phyloP scores from a whole-genome alignment of 75 land plant species.

The Selaginella tamariscina region DNA sequence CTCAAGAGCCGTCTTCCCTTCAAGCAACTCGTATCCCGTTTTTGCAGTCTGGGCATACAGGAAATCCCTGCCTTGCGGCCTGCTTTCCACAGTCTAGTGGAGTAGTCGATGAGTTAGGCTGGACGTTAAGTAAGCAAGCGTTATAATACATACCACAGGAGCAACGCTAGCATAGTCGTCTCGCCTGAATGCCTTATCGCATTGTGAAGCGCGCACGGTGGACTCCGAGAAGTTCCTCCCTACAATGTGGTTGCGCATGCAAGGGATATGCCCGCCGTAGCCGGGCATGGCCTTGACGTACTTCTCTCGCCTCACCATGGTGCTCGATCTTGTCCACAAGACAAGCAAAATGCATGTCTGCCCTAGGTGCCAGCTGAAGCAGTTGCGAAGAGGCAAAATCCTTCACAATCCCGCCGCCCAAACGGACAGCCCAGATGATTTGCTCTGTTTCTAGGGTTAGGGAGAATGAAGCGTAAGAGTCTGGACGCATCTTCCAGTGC shows the following conservation, averaged over 20 bases:
- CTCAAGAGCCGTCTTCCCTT: conserved; percentile 15
- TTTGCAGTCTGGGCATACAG: conserved; percentile 17
- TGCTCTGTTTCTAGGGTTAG: not conserved
- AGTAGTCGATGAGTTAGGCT: not conserved
- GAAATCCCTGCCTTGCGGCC: conserved; percentile 20
- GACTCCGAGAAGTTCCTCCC: conserved; percentile 18
- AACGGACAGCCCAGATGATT: not conserved
- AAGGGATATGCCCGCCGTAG: conserved; percentile 25
- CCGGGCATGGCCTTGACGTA: conserved; percentile 24
- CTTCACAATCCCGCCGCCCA: not conserved
- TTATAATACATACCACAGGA: conserved; percentile 12
- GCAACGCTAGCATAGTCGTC: conserved; percentile 7
- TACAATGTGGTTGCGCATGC: conserved; percentile 21
- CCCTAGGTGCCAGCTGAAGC: conserved; percentile 2
- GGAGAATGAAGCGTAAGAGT: too few relatives aligned
- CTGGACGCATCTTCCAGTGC: too few relatives aligned
- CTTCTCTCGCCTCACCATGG: conserved; percentile 10
- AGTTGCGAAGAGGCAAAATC: not conserved
- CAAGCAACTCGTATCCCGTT: not conserved
- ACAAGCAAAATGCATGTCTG: too few relatives aligned
- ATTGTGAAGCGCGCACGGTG: conserved; percentile 7
- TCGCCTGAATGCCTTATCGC: conserved; percentile 4
- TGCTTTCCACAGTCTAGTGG: conserved; percentile 14
- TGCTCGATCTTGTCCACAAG: not conserved
- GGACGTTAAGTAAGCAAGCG: not conserved